Conservation (phyloP, 768 basidiomycete genomes). For the Fomitopsis pulvina region DNA sequence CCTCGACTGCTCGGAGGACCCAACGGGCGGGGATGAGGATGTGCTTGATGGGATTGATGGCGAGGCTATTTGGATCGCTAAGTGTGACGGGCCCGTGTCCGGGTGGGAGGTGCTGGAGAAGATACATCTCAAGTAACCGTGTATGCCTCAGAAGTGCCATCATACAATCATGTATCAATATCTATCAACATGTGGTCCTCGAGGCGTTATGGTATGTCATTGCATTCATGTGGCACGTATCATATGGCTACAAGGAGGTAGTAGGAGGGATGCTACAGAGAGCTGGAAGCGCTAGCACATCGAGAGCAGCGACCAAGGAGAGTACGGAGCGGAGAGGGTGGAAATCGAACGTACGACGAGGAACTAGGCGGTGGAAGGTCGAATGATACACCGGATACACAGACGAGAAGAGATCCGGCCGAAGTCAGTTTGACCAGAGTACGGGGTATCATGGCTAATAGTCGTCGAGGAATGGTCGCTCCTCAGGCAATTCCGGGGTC, state of each 20-base stretch:
- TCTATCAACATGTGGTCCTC: too few relatives aligned
- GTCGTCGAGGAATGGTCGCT: not conserved
- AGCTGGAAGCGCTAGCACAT: not conserved
- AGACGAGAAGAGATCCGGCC: not conserved
- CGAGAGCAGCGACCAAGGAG: not conserved
- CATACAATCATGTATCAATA: too few relatives aligned
- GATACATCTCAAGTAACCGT: conserved; percentile 7
- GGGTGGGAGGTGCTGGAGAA: conserved; percentile 20
- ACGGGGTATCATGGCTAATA: not conserved
- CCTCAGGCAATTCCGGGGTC: not conserved
- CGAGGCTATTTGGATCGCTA: conserved; percentile 22
- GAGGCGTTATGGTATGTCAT: not conserved
- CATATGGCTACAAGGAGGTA: not conserved
- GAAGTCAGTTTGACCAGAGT: too few relatives aligned
- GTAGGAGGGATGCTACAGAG: not conserved
- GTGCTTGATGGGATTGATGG: conserved; percentile 19
- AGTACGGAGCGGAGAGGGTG: not conserved
- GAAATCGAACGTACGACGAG: not conserved
- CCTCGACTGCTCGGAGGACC: conserved; percentile 9
- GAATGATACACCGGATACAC: not conserved
- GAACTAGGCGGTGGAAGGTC: not conserved
- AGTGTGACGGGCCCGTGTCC: conserved; percentile 23
- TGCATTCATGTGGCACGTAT: not conserved
- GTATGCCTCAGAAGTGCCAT: too few relatives aligned
- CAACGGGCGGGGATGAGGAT: conserved; percentile 1